These are phyloP conservation scores for Crepidotus variabilis DNA, from an alignment of 768 basidiomycete genomes.

Conservation along the genomic window DNA sequence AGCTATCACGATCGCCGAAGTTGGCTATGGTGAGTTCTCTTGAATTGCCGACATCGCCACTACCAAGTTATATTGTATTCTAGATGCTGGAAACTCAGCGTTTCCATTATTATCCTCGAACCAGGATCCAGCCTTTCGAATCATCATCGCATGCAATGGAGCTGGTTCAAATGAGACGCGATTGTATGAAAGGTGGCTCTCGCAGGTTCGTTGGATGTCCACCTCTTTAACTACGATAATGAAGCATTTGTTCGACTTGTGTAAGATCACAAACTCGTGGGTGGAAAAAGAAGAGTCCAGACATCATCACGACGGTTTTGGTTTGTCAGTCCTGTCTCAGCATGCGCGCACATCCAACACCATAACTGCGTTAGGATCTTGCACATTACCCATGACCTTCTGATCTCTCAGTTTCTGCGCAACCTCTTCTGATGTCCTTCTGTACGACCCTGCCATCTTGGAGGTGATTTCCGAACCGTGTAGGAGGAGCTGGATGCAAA, in stretches of 20 bases:
- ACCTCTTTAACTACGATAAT: too few species aligned
- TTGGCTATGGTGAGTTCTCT: constrained; percentile 84
- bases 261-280: too few species aligned
- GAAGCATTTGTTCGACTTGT: too few species aligned
- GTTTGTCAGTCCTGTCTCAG: too few species aligned
- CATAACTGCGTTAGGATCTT: not conserved
- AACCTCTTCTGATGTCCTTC: not conserved
- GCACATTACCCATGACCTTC: not conserved
- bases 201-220: too few species aligned
- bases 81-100: constrained; percentile 92
- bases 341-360: not conserved
- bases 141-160: constrained; percentile 88
- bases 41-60: not conserved
- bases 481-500: not conserved
- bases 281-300: too few species aligned
- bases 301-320: too few species aligned
- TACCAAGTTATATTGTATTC: not conserved
- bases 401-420: not conserved
- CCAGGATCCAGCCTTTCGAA: constrained; percentile 66
- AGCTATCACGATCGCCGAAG: constrained; percentile 70
- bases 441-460: not conserved
- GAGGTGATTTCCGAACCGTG: not conserved
- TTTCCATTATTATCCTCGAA: constrained; percentile 87
- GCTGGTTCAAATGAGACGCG: constrained; percentile 78
- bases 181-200: too few species aligned